A percentile compares a stretch with the other conserved stretches of the same genome.
Conservation (phyloP, 2,329 filamentous ascomycete genomes). For the Cladophialophora bantiana region DNA sequence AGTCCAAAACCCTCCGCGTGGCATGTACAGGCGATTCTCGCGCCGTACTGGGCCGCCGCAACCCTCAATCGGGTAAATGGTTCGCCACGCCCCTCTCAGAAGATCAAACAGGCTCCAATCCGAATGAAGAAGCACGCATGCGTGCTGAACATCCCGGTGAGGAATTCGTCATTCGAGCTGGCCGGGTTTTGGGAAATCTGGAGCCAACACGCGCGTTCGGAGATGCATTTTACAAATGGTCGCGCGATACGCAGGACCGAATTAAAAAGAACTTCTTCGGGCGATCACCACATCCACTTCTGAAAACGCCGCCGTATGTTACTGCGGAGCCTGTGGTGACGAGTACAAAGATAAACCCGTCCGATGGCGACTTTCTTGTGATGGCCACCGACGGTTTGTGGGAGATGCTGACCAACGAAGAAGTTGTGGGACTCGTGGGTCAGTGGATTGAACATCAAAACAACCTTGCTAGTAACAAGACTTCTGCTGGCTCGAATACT, state of each 20-base stretch:
- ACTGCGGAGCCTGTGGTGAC: slow-evolving; percentile 95
- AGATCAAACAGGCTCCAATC: slow-evolving; percentile 91
- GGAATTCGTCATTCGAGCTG: slow-evolving; percentile 79
- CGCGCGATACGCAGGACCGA: slow-evolving; percentile 78
- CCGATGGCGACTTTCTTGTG: slow-evolving; percentile 92
- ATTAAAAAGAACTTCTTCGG: slow-evolving; percentile 89
- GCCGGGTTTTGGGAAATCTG: slow-evolving; percentile 86
- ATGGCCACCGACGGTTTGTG: slow-evolving; percentile 96
- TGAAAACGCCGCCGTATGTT: slow-evolving; percentile 94
- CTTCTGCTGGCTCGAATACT: slow-evolving; percentile 46
- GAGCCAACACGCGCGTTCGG: slow-evolving; percentile 95
- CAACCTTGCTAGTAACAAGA: slow-evolving; percentile 42
- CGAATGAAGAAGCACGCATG: slow-evolving; percentile 81
- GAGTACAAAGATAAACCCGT: slow-evolving; percentile 87
- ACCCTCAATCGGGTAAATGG: slow-evolving; percentile 80
- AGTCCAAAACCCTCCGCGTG: slow-evolving; percentile 84
- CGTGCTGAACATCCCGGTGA: slow-evolving; percentile 88
- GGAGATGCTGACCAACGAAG: slow-evolving; percentile 99
- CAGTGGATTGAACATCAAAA: slow-evolving; percentile 90
- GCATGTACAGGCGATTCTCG: slow-evolving; percentile 97
- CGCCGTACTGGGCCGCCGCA: slow-evolving; percentile 84
- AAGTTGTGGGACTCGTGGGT: slow-evolving; percentile 93
- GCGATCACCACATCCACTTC: slow-evolving; percentile 73
- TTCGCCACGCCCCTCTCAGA: slow-evolving; percentile 85
- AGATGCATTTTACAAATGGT: slow-evolving; percentile 98